Conservation (phyloP, 2,329 filamentous ascomycete species). For the Penicillium sp. region DNA sequence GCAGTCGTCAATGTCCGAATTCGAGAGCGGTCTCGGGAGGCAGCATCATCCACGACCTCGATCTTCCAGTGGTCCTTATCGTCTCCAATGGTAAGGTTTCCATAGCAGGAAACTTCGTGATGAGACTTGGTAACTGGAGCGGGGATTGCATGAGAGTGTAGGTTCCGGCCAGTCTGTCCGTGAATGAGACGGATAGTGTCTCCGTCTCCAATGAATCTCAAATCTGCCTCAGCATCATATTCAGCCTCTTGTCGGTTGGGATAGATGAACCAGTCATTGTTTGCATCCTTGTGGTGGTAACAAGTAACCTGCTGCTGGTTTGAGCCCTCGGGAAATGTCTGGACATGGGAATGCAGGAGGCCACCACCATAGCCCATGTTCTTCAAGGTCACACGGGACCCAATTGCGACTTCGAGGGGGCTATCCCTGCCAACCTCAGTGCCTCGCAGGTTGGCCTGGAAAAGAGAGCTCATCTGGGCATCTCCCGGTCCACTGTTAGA, state of each 20-base stretch:
- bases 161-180: constrained; percentile 90
- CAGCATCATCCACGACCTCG: constrained; percentile 86
- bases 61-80: constrained; percentile 97
- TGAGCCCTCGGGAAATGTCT: constrained; percentile 93
- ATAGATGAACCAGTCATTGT: constrained; percentile 99
- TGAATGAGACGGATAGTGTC: constrained; percentile 84
- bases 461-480: constrained; percentile 99
- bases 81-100: constrained; percentile 91
- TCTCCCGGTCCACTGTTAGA: constrained; percentile 93
- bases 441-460: constrained; percentile 93
- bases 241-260: constrained; percentile 78
- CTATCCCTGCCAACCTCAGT: constrained; percentile 94
- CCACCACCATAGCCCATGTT: constrained; percentile 99
- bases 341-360: constrained; percentile 91
- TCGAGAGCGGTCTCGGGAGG: constrained; percentile 78
- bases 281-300: constrained; percentile 99
- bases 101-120: constrained; percentile 92
- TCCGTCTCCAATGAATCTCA: constrained; percentile 74
- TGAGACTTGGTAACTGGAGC: constrained; percentile 88
- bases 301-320: constrained; percentile 95
- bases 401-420: constrained; percentile 84
- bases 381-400: constrained; percentile 89
- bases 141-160: constrained; percentile 88
- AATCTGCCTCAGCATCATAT: constrained; percentile 69
- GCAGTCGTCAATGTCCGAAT: constrained; percentile 89